phyloP scores from a whole-genome alignment of 768 basidiomycete species.

The Leccinum subtestaceum region DNA sequence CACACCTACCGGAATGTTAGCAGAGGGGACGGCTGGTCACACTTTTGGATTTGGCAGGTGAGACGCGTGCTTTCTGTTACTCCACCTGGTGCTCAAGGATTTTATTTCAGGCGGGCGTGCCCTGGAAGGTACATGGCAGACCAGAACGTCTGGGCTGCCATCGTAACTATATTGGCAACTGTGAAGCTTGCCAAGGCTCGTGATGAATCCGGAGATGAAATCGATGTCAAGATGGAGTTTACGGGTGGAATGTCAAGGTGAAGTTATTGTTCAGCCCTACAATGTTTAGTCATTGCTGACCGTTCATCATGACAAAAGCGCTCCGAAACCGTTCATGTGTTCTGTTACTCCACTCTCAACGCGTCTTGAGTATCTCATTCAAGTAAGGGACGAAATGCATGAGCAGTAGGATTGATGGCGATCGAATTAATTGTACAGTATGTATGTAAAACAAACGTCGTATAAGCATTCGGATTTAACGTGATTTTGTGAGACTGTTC shows the following conservation, averaged over 20 bases:
- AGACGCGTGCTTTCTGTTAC: neutral
- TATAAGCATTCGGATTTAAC: neutral
- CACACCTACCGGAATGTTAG: conserved; percentile 11
- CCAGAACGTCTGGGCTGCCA: conserved; percentile 31
- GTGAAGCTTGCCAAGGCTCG: conserved; percentile 25
- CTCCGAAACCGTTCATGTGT: conserved; percentile 26
- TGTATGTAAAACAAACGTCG: neutral
- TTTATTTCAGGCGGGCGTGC: conserved; percentile 24
- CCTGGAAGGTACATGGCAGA: conserved; percentile 35
- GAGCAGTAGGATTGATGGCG: neutral
- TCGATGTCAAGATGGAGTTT: conserved; percentile 25
- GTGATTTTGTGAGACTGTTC: neutral
- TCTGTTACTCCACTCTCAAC: conserved; percentile 15
- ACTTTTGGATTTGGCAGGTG: conserved; percentile 30
- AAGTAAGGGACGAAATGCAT: neutral
- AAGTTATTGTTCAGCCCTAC: neutral
- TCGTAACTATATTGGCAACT: conserved; percentile 32
- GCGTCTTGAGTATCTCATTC: conserved; percentile 10
- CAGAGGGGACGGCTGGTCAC: neutral
- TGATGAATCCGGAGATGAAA: conserved; percentile 30
- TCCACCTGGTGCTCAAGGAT: neutral
- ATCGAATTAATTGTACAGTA: neutral
- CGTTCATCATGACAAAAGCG: conserved; percentile 2
- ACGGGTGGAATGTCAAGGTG: conserved; percentile 21
- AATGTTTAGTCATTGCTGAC: neutral